Conservation (phyloP, 1,139 yeast genomes). For the Magnusiomyces tetraspermus region DNA sequence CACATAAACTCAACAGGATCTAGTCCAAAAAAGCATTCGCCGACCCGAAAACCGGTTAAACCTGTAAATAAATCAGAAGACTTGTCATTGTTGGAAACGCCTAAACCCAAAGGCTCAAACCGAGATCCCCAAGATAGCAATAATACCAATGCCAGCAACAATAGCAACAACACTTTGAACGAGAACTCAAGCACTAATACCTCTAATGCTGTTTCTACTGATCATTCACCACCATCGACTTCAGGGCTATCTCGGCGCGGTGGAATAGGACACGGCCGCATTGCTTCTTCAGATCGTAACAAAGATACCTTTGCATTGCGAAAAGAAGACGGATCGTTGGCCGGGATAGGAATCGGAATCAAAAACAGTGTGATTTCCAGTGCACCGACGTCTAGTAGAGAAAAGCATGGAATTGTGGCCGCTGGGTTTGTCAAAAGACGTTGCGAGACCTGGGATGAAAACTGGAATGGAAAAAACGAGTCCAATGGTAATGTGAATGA, state of each 20-base stretch:
- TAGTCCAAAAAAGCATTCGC: background rate
- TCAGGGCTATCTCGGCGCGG: too few species aligned
- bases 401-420: slow-evolving; percentile 9
- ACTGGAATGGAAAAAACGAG: slow-evolving; percentile 4
- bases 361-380: background rate
- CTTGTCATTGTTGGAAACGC: background rate
- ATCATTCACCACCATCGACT: too few species aligned
- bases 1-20: background rate
- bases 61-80: background rate
- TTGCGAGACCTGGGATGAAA: slow-evolving; percentile 11
- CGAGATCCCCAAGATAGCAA: background rate
- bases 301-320: background rate
- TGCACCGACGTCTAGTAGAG: slow-evolving; percentile 3
- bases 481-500: slow-evolving; percentile 9
- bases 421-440: background rate
- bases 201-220: too few species aligned
- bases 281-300: too few species aligned
- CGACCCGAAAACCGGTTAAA: background rate
- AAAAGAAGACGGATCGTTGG: background rate
- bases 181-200: too few species aligned
- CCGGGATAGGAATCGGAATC: background rate
- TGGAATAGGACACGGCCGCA: too few species aligned
- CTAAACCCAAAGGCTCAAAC: background rate
- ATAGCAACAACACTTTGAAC: background rate
- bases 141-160: too few species aligned